Evolutionary conservation across 2,329 filamentous ascomycete genomes (phyloP).

Genomic region (Xylaria polymorpha): DNA sequence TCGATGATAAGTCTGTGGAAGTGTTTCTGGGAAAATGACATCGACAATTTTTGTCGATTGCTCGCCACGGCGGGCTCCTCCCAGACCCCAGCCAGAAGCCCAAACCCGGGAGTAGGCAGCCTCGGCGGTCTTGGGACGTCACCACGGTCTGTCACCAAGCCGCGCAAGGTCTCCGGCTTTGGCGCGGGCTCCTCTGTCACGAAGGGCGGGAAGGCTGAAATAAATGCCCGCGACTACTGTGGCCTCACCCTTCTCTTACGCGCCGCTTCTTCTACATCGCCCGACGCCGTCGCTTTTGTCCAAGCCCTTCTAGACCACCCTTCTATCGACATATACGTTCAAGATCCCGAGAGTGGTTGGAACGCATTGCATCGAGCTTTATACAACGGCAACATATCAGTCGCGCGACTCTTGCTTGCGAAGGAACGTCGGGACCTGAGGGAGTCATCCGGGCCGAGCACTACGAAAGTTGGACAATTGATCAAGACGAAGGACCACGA

Average conservation of each 20-base stretch:
- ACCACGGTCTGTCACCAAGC: slow-evolving; percentile 61
- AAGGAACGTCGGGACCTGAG: slow-evolving; percentile 76
- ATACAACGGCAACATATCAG: slow-evolving; percentile 88
- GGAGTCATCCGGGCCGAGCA: slow-evolving; percentile 68
- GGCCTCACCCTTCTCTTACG: slow-evolving; percentile 88
- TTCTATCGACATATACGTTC: slow-evolving; percentile 83
- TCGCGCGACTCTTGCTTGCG: slow-evolving; percentile 83
- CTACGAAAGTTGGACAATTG: slow-evolving; percentile 75
- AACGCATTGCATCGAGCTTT: slow-evolving; percentile 91
- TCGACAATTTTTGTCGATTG: slow-evolving; percentile 91
- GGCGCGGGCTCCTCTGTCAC: slow-evolving; percentile 56
- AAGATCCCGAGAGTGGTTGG: slow-evolving; percentile 95
- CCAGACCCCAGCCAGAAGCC: slow-evolving; percentile 66
- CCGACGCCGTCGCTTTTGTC: slow-evolving; percentile 79
- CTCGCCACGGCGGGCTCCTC: slow-evolving; percentile 76
- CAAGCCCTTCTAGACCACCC: slow-evolving; percentile 84
- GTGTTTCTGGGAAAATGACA: slow-evolving; percentile 96
- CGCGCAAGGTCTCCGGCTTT: slow-evolving; percentile 64
- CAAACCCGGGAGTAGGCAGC: slow-evolving; percentile 55
- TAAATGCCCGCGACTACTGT: slow-evolving; percentile 85
- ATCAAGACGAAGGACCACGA: slow-evolving; percentile 97
- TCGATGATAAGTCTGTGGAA: slow-evolving; percentile 75
- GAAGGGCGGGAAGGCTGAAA: slow-evolving; percentile 70
- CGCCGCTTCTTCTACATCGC: slow-evolving; percentile 78
- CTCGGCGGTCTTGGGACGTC: slow-evolving; percentile 60